Conservation (phyloP, 2,329 filamentous ascomycete genomes). For the Colletotrichum truncatum region DNA sequence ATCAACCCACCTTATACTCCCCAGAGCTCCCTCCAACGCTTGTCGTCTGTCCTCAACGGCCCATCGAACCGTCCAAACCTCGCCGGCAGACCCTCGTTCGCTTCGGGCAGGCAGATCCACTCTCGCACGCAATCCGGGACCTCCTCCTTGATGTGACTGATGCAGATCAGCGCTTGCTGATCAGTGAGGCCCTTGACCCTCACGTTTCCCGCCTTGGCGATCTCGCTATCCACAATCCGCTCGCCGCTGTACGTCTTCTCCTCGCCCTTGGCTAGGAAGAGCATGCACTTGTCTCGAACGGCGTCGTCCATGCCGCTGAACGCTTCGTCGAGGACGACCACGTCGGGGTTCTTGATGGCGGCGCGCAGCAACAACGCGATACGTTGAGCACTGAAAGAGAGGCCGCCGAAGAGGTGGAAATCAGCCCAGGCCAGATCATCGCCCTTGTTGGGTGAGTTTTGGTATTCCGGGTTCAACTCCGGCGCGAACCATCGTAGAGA, state of each 20-base stretch:
- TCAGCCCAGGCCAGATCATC: constrained; percentile 70
- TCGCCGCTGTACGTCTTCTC: constrained; percentile 50
- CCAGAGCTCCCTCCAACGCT: constrained; percentile 75
- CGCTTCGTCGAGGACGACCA: constrained; percentile 87
- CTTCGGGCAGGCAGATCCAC: constrained; percentile 87
- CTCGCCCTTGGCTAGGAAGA: constrained; percentile 78
- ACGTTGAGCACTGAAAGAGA: constrained; percentile 85
- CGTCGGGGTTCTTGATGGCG: constrained; percentile 80
- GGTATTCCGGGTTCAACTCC: constrained; percentile 72
- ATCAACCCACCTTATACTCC: constrained; percentile 46
- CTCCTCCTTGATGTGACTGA: constrained; percentile 91
- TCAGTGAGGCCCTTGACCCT: constrained; percentile 70
- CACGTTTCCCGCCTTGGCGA: constrained; percentile 52
- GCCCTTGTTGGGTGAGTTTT: constrained; percentile 35
- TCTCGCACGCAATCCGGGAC: constrained; percentile 84
- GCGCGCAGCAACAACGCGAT: constrained; percentile 86
- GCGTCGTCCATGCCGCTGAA: constrained; percentile 86
- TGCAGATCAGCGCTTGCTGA: constrained; percentile 86
- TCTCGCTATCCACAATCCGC: constrained; percentile 56
- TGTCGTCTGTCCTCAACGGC: constrained; percentile 64
- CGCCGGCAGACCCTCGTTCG: constrained; percentile 68
- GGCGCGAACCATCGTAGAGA: constrained; percentile 79
- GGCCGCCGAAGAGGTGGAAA: constrained; percentile 73
- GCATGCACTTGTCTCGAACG: constrained; percentile 85
- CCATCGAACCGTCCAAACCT: constrained; percentile 72